Conservation (phyloP, 371 early-diverging fungal species). For the Pancytospora epiphaga region DNA sequence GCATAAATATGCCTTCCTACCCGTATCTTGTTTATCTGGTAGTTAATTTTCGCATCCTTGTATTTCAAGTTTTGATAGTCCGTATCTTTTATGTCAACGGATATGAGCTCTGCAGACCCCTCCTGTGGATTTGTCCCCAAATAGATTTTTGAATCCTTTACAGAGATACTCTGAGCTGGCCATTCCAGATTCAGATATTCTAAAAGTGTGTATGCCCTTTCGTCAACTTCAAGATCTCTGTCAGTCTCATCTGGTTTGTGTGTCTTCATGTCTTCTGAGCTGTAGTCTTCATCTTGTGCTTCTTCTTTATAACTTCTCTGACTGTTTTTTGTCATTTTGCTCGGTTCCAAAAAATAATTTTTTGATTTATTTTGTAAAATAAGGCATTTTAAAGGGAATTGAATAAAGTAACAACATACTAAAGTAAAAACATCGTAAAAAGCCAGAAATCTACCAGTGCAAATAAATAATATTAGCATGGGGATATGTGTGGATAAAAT, state of each 20-base stretch:
- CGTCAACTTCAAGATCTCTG: conserved; percentile 39
- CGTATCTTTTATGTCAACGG: not conserved
- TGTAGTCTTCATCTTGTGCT: conserved; percentile 7
- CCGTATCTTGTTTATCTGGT: conserved; percentile 40
- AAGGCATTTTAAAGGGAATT: not conserved
- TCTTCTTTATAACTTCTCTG: not conserved
- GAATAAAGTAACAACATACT: too few relatives aligned
- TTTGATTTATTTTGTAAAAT: not conserved
- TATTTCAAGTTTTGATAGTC: conserved; percentile 6
- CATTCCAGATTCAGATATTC: conserved; percentile 52
- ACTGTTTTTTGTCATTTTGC: not conserved
- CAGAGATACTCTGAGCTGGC: conserved; percentile 50
- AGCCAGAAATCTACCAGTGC: too few relatives aligned
- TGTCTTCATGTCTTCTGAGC: conserved; percentile 20
- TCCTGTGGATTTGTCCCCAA: conserved; percentile 49
- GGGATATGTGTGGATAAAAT: too few relatives aligned
- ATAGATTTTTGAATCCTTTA: conserved; percentile 8
- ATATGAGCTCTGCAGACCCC: conserved; percentile 13
- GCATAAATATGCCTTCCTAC: conserved; percentile 22
- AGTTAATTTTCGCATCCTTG: not conserved
- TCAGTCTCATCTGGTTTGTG: conserved; percentile 27
- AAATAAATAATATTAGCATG: too few relatives aligned
- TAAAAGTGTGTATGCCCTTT: conserved; percentile 39
- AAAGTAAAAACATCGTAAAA: too few relatives aligned
- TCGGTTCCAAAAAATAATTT: not conserved